phyloP scores from a whole-genome alignment of 805 yeast species.

The Ogataea wickerhamii region DNA sequence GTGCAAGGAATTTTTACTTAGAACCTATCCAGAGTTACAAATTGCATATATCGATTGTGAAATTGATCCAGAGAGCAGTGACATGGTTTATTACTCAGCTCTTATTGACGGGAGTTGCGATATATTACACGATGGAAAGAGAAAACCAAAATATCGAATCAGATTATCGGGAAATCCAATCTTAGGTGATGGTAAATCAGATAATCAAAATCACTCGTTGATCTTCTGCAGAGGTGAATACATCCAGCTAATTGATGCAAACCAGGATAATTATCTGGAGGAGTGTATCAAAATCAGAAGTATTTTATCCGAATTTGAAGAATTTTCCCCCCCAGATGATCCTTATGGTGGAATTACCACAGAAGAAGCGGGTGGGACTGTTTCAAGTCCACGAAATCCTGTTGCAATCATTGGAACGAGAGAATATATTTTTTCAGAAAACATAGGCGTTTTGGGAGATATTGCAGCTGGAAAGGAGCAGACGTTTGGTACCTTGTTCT shows the following conservation, averaged over 20 bases:
- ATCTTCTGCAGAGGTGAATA: slow-evolving; percentile 79
- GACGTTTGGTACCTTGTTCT: slow-evolving; percentile 80
- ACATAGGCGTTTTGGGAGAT: slow-evolving; percentile 77
- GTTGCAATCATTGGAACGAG: slow-evolving; percentile 84
- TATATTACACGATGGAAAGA: slow-evolving; percentile 51
- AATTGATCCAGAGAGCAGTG: slow-evolving; percentile 40
- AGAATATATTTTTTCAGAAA: slow-evolving; percentile 80
- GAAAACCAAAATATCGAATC: slow-evolving; percentile 61
- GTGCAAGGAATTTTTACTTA: slow-evolving; percentile 52
- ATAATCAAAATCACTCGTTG: slow-evolving; percentile 75
- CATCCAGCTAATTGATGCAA: slow-evolving; percentile 77
- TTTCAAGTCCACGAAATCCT: slow-evolving; percentile 39
- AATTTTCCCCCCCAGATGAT: slow-evolving; percentile 29
- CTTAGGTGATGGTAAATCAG: slow-evolving; percentile 82
- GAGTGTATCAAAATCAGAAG: slow-evolving; percentile 78
- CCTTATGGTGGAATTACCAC: slow-evolving; percentile 21
- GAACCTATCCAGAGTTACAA: slow-evolving; percentile 67
- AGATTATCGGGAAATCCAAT: slow-evolving; percentile 76
- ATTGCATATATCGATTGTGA: slow-evolving; percentile 59
- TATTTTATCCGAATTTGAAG: slow-evolving; percentile 74
- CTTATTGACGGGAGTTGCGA: slow-evolving; percentile 71
- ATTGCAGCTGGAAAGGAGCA: slow-evolving; percentile 88
- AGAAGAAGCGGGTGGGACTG: slow-evolving; percentile 9
- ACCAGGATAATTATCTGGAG: slow-evolving; percentile 78
- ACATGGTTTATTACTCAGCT: slow-evolving; percentile 52